phyloP scores from a whole-genome alignment of 768 basidiomycete genomes.

The Rhodotorula taiwanensis region DNA sequence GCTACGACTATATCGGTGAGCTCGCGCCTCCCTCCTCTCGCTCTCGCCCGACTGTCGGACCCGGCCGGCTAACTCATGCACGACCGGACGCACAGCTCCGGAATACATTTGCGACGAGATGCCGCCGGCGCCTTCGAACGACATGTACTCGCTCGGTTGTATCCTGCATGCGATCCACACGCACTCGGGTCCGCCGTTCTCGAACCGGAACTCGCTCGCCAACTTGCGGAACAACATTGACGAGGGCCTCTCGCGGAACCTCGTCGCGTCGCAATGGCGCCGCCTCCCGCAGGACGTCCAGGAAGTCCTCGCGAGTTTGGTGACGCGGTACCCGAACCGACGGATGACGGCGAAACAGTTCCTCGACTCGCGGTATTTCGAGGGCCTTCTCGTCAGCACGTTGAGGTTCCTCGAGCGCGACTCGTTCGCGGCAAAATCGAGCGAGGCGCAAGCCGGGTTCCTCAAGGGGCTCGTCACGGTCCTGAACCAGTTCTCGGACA shows the following conservation, averaged over 20 bases:
- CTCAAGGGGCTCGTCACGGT: conserved; percentile 75
- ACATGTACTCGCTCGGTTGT: conserved; percentile 89
- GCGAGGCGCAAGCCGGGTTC: conserved; percentile 93
- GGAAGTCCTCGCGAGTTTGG: conserved; percentile 67
- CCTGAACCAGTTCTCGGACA: conserved; percentile 76
- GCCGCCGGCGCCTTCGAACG: conserved; percentile 67
- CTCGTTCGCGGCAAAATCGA: conserved; percentile 84
- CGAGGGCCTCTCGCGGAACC: conserved; percentile 23
- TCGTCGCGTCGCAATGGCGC: conserved; percentile 44
- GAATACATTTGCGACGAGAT: conserved; percentile 90
- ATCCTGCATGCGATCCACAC: conserved; percentile 80
- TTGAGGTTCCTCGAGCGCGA: conserved; percentile 93
- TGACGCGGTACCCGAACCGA: conserved; percentile 67
- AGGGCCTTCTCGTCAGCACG: conserved; percentile 88
- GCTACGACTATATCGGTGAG: conserved; percentile 81
- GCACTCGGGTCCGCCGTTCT: conserved; percentile 78
- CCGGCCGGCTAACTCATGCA: background rate
- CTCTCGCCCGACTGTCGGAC: background rate
- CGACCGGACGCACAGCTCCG: conserved; percentile 76
- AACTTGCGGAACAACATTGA: conserved; percentile 45
- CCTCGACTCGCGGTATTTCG: conserved; percentile 63
- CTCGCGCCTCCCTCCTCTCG: background rate
- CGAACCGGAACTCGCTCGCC: conserved; percentile 56
- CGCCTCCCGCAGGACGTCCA: conserved; percentile 61
- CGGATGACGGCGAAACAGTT: conserved; percentile 73